Evolutionary conservation across 192 early-diverging fungal genomes (phyloP).

Genomic region (Linnemannia exigua): DNA sequence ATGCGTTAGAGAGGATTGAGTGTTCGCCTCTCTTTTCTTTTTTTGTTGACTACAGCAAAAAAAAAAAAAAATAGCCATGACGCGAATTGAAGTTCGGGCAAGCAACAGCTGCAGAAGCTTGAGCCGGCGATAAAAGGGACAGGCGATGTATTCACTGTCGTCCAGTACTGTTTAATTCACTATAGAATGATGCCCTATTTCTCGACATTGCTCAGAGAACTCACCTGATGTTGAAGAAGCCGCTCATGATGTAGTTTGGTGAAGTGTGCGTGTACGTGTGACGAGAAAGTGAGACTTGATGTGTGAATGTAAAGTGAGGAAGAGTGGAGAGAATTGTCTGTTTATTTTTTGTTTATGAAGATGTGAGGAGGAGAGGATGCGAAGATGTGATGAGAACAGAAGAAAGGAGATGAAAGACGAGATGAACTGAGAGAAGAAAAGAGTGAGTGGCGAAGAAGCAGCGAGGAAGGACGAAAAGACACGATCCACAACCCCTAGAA

Average conservation of each 20-base stretch:
- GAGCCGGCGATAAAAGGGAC: background rate
- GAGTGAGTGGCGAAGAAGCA: background rate
- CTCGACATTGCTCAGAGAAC: background rate
- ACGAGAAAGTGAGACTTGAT: background rate
- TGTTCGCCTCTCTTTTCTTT: background rate
- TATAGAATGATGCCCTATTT: background rate
- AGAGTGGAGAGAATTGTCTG: too few species aligned
- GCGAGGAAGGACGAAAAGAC: background rate
- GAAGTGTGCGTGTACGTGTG: background rate
- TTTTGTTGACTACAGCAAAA: background rate
- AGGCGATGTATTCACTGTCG: background rate
- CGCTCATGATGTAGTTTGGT: slow-evolving; percentile 22
- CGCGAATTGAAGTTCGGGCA: background rate
- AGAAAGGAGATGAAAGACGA: background rate
- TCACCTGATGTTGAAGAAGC: slow-evolving; percentile 52
- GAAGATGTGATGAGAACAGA: background rate
- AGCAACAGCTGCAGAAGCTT: background rate
- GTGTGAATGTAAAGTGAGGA: background rate
- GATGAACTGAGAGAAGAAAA: background rate
- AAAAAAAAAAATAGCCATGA: background rate
- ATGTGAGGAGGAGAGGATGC: background rate
- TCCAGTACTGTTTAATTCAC: too few species aligned
- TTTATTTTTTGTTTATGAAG: too few species aligned
- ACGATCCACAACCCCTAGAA: background rate
- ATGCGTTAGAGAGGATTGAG: background rate